Conservation (phyloP, 148 eudicot species). For the Persicaria maculosa region DNA sequence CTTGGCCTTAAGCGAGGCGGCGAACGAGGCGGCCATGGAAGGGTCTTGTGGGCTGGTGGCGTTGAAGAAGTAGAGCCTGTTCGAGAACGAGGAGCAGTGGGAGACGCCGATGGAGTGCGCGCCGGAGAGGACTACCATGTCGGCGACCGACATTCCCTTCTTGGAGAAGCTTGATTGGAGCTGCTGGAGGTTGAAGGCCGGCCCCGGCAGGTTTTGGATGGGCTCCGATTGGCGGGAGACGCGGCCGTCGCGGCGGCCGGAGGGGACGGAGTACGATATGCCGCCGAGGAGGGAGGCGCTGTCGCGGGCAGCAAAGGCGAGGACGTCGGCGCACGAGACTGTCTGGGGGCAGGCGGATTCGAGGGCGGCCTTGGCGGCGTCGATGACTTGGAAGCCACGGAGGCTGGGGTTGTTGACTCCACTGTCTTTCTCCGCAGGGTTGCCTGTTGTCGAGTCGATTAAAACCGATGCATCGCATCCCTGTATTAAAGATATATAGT, state of each 20-base stretch:
- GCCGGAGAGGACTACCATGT: conserved; percentile 38
- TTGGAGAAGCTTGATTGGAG: conserved; percentile 23
- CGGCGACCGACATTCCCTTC: conserved; percentile 32
- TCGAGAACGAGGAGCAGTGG: conserved; percentile 9
- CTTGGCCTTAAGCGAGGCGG: background rate
- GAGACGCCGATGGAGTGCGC: conserved; percentile 15
- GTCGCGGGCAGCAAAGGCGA: conserved; percentile 27
- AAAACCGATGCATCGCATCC: conserved; percentile 36
- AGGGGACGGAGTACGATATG: conserved; percentile 25
- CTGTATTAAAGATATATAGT: conserved; percentile 11
- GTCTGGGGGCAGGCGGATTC: conserved; percentile 22
- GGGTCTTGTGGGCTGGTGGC: conserved; percentile 14
- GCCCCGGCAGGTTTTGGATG: conserved; percentile 25
- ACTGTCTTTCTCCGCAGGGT: conserved; percentile 26
- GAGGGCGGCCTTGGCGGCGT: conserved; percentile 17
- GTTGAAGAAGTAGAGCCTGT: conserved; percentile 19
- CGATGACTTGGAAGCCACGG: conserved; percentile 23
- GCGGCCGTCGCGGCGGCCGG: conserved; percentile 39
- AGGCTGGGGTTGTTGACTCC: conserved; percentile 13
- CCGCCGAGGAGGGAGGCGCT: conserved; percentile 17
- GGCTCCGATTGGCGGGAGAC: conserved; percentile 35
- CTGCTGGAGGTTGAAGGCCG: conserved; percentile 20
- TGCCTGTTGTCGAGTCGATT: conserved; percentile 18
- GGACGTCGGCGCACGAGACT: conserved; percentile 26
- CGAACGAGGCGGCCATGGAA: background rate